Percentiles rank a stretch among this genome's conserved stretches.
Conservation (phyloP, 2,329 filamentous ascomycete genomes). For the Hirsutella thompsonii region DNA sequence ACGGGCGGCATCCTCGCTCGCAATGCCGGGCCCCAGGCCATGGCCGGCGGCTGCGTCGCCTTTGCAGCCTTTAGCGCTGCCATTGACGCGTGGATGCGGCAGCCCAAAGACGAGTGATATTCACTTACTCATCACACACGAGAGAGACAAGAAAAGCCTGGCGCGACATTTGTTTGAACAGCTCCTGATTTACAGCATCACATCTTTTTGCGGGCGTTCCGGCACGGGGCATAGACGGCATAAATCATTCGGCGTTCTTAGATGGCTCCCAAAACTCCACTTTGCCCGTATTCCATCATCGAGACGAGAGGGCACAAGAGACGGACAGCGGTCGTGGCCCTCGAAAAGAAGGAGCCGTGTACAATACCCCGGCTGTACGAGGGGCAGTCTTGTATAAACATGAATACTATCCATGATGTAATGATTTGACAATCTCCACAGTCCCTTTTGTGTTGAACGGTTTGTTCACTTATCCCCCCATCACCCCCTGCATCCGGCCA, state of each 20-base stretch:
- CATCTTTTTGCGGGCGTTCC: slow-evolving; percentile 17
- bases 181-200: no score
- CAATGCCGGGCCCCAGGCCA: slow-evolving; percentile 80
- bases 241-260: slow-evolving; percentile 9
- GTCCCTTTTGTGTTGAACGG: no score
- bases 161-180: no score
- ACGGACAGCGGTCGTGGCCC: not conserved
- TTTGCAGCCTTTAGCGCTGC: slow-evolving; percentile 89
- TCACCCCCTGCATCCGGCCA: no score
- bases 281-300: not conserved
- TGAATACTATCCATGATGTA: not conserved
- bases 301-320: no score
- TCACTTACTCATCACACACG: no score
- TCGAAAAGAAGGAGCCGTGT: not conserved
- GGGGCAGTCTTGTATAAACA: not conserved
- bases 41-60: slow-evolving; percentile 74
- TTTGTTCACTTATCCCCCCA: no score
- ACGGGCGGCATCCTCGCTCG: slow-evolving; percentile 82
- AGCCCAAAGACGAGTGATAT: slow-evolving; percentile 50
- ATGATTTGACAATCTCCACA: not conserved
- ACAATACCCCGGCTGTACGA: not conserved
- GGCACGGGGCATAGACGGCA: slow-evolving; percentile 13
- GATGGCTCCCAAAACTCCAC: not conserved
- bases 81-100: slow-evolving; percentile 84
- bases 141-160: no score